A percentile compares a stretch with the other conserved stretches of the same genome.
Conservation (phyloP, 129 eudicot species). For the Dittrichia graveolens region DNA sequence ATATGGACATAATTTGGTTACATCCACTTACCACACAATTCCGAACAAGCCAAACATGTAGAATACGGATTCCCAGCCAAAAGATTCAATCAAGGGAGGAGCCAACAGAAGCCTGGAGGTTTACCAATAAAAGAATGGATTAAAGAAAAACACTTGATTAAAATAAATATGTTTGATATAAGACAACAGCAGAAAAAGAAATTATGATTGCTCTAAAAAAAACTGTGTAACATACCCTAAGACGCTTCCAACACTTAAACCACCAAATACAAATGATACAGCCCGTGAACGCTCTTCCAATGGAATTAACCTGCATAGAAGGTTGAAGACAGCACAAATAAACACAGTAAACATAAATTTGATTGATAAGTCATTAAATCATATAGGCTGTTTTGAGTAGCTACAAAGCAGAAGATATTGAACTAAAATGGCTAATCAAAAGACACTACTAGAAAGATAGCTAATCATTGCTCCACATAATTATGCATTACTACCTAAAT, state of each 20-base stretch:
- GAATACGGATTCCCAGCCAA: constrained; percentile 98
- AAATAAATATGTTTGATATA: neutral
- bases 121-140: constrained; percentile 14
- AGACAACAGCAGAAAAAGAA: neutral
- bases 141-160: neutral
- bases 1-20: constrained; percentile 3
- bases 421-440: neutral
- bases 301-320: constrained; percentile 70
- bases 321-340: constrained; percentile 15
- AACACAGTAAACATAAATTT: neutral
- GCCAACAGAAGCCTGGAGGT: constrained; percentile 92
- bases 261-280: constrained; percentile 97
- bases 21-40: constrained; percentile 75
- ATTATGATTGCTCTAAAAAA: constrained; percentile 1
- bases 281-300: constrained; percentile 95
- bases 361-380: constrained; percentile 5
- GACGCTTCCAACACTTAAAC: constrained; percentile 95
- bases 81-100: constrained; percentile 82
- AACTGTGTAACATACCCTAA: constrained; percentile 60
- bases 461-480: too few species aligned
- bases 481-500: too few species aligned
- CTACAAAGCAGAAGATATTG: neutral
- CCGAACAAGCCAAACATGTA: constrained; percentile 89
- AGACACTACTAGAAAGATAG: too few species aligned
- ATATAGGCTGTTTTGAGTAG: neutral